Conservation (phyloP, 257 asterid genomes). For the Przewalskia tangutica region DNA sequence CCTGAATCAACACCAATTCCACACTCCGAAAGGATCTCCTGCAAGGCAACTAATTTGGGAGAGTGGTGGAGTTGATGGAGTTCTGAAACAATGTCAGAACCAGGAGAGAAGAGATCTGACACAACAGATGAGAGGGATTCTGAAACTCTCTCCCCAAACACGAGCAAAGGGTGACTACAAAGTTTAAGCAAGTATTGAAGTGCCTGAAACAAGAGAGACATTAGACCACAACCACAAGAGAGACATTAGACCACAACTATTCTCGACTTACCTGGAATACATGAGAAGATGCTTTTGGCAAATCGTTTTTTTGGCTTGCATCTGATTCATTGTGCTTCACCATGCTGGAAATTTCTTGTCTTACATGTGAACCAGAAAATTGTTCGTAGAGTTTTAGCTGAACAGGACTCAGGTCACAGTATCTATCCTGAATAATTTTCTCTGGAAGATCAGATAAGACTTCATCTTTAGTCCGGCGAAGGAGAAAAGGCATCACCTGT, state of each 20-base stretch:
- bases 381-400: slow-evolving; percentile 85
- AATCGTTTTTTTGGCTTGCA: slow-evolving; percentile 32
- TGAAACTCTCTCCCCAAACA: slow-evolving; percentile 65
- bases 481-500: slow-evolving; percentile 97
- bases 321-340: slow-evolving; percentile 64
- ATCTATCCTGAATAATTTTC: slow-evolving; percentile 97
- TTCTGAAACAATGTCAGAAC: slow-evolving; percentile 55
- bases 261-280: slow-evolving; percentile 77
- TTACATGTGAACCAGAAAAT: slow-evolving; percentile 92
- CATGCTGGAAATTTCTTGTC: slow-evolving; percentile 72
- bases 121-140: slow-evolving; percentile 58
- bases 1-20: slow-evolving; percentile 89
- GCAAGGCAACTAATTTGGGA: slow-evolving; percentile 94
- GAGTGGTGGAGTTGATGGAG: slow-evolving; percentile 85
- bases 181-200: slow-evolving; percentile 92
- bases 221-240: slow-evolving; percentile 9
- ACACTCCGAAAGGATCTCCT: slow-evolving; percentile 99
- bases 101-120: slow-evolving; percentile 71
- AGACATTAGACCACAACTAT: not conserved
- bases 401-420: slow-evolving; percentile 90
- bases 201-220: slow-evolving; percentile 52
- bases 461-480: slow-evolving; percentile 96
- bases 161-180: slow-evolving; percentile 96
- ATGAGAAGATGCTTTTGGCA: slow-evolving; percentile 85
- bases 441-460: slow-evolving; percentile 96